These are phyloP conservation scores for Cardamine resedifolia DNA, from an alignment of 345 rosid species.

Conservation along the genomic window DNA sequence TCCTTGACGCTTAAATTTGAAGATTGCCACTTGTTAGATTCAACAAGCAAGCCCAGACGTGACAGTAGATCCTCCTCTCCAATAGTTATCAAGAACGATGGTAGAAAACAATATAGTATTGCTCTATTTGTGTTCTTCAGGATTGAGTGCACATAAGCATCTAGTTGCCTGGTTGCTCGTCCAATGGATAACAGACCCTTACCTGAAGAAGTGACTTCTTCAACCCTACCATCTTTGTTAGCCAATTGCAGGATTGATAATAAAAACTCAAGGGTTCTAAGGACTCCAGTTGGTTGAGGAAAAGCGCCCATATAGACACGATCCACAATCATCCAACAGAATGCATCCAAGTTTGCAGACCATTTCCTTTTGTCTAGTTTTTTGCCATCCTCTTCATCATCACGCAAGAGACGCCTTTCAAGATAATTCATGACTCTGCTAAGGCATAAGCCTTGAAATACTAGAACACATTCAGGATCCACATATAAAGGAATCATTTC, in stretches of 20 bases:
- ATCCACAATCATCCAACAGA: slow-evolving; percentile 92
- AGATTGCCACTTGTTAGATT: slow-evolving; percentile 51
- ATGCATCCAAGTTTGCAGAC: slow-evolving; percentile 88
- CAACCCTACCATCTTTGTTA: slow-evolving; percentile 90
- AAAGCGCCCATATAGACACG: slow-evolving; percentile 91
- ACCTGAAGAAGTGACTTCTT: slow-evolving; percentile 73
- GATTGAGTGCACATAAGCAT: slow-evolving; percentile 75
- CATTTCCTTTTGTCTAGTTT: slow-evolving; percentile 81
- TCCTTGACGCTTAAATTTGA: slow-evolving; percentile 52
- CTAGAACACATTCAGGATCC: slow-evolving; percentile 77
- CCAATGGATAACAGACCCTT: slow-evolving; percentile 75
- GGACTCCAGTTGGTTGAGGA: slow-evolving; percentile 71
- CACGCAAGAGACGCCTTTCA: slow-evolving; percentile 93
- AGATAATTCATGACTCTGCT: slow-evolving; percentile 87
- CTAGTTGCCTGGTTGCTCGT: slow-evolving; percentile 77
- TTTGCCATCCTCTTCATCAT: slow-evolving; percentile 90
- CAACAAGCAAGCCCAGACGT: slow-evolving; percentile 59
- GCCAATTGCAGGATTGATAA: slow-evolving; percentile 88
- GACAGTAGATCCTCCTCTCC: slow-evolving; percentile 85
- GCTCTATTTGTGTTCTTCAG: slow-evolving; percentile 82
- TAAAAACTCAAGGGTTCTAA: slow-evolving; percentile 75
- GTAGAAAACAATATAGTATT: slow-evolving; percentile 83
- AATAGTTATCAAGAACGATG: slow-evolving; percentile 69
- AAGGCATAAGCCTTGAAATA: slow-evolving; percentile 89
- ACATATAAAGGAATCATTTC: slow-evolving; percentile 78